phyloP scores from a whole-genome alignment of 2,329 filamentous ascomycete species.

The Phaeosphaeriaceae sp. region DNA sequence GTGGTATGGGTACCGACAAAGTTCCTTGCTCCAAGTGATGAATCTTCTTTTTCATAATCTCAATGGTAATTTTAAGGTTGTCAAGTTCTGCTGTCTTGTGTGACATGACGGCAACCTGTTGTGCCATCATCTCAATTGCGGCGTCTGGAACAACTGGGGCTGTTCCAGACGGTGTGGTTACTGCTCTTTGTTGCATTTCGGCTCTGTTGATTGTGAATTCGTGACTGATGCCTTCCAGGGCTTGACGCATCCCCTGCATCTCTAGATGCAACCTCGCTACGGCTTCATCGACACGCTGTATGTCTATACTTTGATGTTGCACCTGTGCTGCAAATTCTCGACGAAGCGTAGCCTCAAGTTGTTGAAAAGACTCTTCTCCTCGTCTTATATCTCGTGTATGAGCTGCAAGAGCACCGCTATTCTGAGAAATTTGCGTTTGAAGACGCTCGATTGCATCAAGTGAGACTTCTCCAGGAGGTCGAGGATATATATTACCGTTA shows the following conservation, averaged over 20 bases:
- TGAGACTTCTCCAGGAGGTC: slow-evolving; percentile 35
- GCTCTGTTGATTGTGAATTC: slow-evolving; percentile 37
- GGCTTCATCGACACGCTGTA: slow-evolving; percentile 50
- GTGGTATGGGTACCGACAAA: slow-evolving; percentile 9
- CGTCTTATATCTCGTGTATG: slow-evolving; percentile 41
- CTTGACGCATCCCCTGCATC: slow-evolving; percentile 46
- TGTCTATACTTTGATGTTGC: slow-evolving; percentile 35
- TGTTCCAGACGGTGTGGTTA: slow-evolving; percentile 3
- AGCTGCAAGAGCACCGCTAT: slow-evolving; percentile 47
- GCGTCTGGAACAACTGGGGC: slow-evolving; percentile 36
- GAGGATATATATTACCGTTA: slow-evolving; percentile 40
- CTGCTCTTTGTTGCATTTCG: slow-evolving; percentile 20
- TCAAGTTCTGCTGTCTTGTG: slow-evolving; percentile 56
- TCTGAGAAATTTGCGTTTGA: slow-evolving; percentile 57
- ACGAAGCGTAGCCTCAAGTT: slow-evolving; percentile 47
- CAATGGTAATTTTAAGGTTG: slow-evolving; percentile 54
- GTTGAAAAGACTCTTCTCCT: slow-evolving; percentile 33
- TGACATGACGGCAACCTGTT: slow-evolving; percentile 49
- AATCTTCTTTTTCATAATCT: slow-evolving; percentile 57
- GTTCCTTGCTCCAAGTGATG: slow-evolving; percentile 46
- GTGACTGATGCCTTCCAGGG: slow-evolving; percentile 45
- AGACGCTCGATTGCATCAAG: slow-evolving; percentile 53
- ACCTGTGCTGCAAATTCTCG: slow-evolving; percentile 43
- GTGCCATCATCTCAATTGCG: slow-evolving; percentile 54
- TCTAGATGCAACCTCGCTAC: slow-evolving; percentile 51